These are phyloP conservation scores for Ichthyophthirius multifiliis DNA, from an alignment of 169 alveolate genomes.

Conservation along the genomic window DNA sequence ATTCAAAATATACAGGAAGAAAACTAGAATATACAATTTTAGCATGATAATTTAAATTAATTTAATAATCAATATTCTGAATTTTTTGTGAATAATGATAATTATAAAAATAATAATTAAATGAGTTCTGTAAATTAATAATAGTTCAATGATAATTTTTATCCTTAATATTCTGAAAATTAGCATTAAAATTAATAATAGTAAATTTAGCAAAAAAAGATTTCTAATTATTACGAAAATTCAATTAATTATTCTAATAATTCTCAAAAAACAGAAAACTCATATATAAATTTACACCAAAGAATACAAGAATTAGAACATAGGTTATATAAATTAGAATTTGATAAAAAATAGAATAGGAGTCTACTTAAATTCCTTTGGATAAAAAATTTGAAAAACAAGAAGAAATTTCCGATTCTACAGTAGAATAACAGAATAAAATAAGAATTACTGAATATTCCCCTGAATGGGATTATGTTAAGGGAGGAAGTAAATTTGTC, in stretches of 20 bases:
- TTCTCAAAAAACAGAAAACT: background rate
- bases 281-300: background rate
- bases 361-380: background rate
- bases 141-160: background rate
- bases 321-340: background rate
- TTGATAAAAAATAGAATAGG: background rate
- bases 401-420: background rate
- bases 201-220: background rate
- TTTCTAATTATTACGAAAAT: background rate
- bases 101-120: background rate
- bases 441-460: constrained; percentile 33
- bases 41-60: too few species aligned
- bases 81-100: too few species aligned
- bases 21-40: too few species aligned
- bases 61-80: too few species aligned
- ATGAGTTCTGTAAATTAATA: background rate
- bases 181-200: background rate
- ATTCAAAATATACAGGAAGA: too few species aligned
- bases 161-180: background rate
- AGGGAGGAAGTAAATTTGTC: constrained; percentile 38
- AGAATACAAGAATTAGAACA: constrained; percentile 1
- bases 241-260: background rate
- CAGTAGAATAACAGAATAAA: background rate
- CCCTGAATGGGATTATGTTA: constrained; percentile 42
- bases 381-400: background rate